phyloP scores from a whole-genome alignment of 2,329 filamentous ascomycete species.

The Xylaria sp. region DNA sequence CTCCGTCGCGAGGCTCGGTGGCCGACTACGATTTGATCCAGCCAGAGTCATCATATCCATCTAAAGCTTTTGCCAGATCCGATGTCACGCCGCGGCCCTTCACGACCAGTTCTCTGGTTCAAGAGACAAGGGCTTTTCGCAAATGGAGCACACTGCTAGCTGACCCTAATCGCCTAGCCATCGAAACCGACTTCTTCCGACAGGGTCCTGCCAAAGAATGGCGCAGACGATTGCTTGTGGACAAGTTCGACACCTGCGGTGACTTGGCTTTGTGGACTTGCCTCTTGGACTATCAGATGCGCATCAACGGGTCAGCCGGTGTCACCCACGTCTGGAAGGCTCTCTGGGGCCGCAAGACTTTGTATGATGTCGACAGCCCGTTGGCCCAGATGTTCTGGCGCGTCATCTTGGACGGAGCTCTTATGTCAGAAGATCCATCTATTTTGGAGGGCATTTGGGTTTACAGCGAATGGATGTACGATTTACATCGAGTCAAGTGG shows the following conservation, averaged over 20 bases:
- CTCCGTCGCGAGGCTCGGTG: conserved; percentile 25
- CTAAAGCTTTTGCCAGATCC: background rate
- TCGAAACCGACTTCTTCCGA: conserved; percentile 50
- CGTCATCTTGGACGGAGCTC: conserved; percentile 50
- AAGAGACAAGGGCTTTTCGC: conserved; percentile 41
- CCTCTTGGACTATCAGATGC: conserved; percentile 49
- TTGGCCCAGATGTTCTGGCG: conserved; percentile 47
- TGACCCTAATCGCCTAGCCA: conserved; percentile 44
- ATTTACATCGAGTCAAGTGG: conserved; percentile 57
- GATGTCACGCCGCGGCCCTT: conserved; percentile 21
- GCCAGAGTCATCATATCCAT: conserved; percentile 30
- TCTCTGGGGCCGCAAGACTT: conserved; percentile 49
- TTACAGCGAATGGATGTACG: conserved; percentile 58
- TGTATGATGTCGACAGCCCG: conserved; percentile 44
- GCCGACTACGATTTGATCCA: conserved; percentile 36
- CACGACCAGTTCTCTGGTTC: conserved; percentile 36
- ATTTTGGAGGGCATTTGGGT: conserved; percentile 52
- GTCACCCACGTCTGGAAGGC: conserved; percentile 47
- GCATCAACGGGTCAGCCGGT: conserved; percentile 47
- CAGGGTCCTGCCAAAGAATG: conserved; percentile 43
- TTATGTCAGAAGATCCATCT: conserved; percentile 46
- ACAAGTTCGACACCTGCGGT: conserved; percentile 43
- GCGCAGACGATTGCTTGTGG: conserved; percentile 43
- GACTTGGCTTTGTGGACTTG: conserved; percentile 49
- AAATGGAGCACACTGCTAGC: conserved; percentile 46